These are phyloP conservation scores for Lophiotrema nucula DNA, from an alignment of 495 filamentous ascomycete genomes.

Conservation along the genomic window DNA sequence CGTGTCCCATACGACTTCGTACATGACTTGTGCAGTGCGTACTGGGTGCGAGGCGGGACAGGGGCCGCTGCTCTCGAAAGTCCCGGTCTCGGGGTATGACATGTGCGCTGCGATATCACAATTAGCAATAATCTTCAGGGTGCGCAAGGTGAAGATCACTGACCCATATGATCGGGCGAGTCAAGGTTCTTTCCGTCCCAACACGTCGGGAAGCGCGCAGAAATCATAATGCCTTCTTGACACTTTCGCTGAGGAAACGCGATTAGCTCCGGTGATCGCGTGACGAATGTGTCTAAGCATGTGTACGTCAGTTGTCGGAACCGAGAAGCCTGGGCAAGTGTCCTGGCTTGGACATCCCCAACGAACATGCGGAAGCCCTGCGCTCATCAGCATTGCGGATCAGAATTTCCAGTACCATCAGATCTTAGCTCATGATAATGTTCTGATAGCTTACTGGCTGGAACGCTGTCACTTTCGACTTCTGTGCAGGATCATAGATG, in stretches of 20 bases:
- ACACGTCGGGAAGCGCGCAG: conserved; percentile 27
- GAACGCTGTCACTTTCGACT: conserved; percentile 22
- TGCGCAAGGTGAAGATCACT: conserved; percentile 22
- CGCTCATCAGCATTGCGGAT: too few species aligned
- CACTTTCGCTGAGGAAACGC: conserved; percentile 15
- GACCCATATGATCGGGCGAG: conserved; percentile 51
- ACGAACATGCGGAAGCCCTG: conserved; percentile 30
- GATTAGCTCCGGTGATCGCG: conserved; percentile 14
- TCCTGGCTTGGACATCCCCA: conserved; percentile 12
- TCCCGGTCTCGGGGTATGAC: conserved; percentile 24
- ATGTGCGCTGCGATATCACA: not conserved
- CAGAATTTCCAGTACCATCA: not conserved
- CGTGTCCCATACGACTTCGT: conserved; percentile 30
- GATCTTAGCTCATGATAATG: not conserved
- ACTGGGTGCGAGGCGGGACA: conserved; percentile 29
- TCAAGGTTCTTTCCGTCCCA: conserved; percentile 59
- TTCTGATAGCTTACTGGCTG: conserved; percentile 11
- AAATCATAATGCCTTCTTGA: conserved; percentile 25
- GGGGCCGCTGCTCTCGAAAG: conserved; percentile 24
- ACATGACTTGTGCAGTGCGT: conserved; percentile 29
- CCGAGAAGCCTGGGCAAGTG: not conserved
- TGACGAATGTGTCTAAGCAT: conserved; percentile 20
- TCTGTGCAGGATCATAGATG: conserved; percentile 19
- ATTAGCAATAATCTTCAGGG: not conserved
- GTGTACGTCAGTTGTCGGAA: conserved; percentile 27